Percentiles rank a stretch among this genome's conserved stretches.
Evolutionary conservation across 192 early-diverging fungal species (phyloP).

Genomic region (Rhizoclosmatium globosum): DNA sequence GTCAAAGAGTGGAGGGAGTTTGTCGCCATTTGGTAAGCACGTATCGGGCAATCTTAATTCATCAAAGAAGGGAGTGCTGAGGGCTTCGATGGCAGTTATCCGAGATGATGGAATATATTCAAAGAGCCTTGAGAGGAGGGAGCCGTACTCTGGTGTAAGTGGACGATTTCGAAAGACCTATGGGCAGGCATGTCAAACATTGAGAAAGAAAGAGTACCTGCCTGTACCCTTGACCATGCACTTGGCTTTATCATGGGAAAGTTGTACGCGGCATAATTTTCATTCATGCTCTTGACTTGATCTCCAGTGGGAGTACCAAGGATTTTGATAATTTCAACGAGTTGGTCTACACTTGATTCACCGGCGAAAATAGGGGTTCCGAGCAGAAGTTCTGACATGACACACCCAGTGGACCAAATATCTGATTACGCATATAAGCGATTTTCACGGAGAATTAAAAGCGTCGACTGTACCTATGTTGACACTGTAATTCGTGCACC

Average conservation of each 20-base stretch:
- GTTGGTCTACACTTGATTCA: conserved; percentile 96
- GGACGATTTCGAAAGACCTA: conserved; percentile 86
- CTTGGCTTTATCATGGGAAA: conserved; percentile 98
- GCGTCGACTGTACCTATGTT: conserved; percentile 56
- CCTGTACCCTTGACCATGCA: conserved; percentile 80
- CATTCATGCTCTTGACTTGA: conserved; percentile 98
- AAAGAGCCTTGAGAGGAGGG: conserved; percentile 83
- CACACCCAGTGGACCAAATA: conserved; percentile 96
- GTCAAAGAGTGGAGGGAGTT: conserved; percentile 91
- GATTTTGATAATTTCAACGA: conserved; percentile 99
- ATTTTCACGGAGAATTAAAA: neutral
- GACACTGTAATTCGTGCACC: conserved; percentile 90
- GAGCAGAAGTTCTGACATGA: conserved; percentile 95
- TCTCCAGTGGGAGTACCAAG: conserved; percentile 95
- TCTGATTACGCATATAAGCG: conserved; percentile 53
- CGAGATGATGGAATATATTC: conserved; percentile 91
- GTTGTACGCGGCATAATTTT: conserved; percentile 97
- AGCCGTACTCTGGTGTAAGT: conserved; percentile 84
- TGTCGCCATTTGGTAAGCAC: conserved; percentile 80
- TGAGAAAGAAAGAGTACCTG: neutral
- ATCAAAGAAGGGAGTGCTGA: conserved; percentile 97
- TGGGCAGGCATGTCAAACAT: neutral
- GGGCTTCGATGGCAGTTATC: conserved; percentile 87
- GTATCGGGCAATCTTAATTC: conserved; percentile 89
- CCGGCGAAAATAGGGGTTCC: conserved; percentile 95